Evolutionary conservation across 2,329 filamentous ascomycete species (phyloP).

Genomic region (Hysterium pulicare): DNA sequence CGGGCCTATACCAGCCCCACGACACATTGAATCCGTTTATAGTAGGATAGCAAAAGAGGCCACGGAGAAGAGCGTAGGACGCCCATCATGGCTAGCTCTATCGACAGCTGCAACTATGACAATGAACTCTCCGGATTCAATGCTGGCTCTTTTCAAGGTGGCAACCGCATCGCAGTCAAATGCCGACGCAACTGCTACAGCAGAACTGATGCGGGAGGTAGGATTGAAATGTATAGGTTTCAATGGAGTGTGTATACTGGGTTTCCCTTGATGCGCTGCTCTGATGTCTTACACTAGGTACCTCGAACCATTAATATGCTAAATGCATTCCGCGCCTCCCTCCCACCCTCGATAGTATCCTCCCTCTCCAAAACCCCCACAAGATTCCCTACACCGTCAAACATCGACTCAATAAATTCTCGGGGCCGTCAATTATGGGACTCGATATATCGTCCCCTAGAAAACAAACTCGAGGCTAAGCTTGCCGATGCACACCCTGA

Average conservation of each 20-base stretch:
- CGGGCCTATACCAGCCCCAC: conserved; percentile 31
- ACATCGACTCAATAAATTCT: conserved; percentile 52
- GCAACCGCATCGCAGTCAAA: conserved; percentile 19
- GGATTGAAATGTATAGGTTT: conserved; percentile 76
- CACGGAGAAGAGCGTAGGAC: conserved; percentile 23
- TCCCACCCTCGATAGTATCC: conserved; percentile 56
- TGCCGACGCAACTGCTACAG: conserved; percentile 48
- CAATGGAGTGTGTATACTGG: conserved; percentile 59
- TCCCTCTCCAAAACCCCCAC: conserved; percentile 57
- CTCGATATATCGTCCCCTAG: conserved; percentile 72
- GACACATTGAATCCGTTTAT: conserved; percentile 29
- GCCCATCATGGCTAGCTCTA: conserved; percentile 32
- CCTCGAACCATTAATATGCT: conserved; percentile 82
- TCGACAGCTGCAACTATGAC: conserved; percentile 77
- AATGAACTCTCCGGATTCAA: conserved; percentile 77
- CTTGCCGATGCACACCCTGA: conserved; percentile 76
- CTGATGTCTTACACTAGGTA: too few relatives aligned
- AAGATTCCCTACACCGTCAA: conserved; percentile 44
- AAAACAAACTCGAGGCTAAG: conserved; percentile 66
- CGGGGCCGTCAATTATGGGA: conserved; percentile 70
- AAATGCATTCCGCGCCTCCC: conserved; percentile 63
- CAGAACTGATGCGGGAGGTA: conserved; percentile 71
- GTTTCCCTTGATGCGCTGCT: too few relatives aligned
- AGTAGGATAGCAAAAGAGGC: conserved; percentile 31
- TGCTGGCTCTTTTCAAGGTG: conserved; percentile 58